Evolutionary conservation across 1,139 yeast species (phyloP), one percentile per base, ranked within the genome.

Genomic region (Candida buenavistaensis): DNA sequence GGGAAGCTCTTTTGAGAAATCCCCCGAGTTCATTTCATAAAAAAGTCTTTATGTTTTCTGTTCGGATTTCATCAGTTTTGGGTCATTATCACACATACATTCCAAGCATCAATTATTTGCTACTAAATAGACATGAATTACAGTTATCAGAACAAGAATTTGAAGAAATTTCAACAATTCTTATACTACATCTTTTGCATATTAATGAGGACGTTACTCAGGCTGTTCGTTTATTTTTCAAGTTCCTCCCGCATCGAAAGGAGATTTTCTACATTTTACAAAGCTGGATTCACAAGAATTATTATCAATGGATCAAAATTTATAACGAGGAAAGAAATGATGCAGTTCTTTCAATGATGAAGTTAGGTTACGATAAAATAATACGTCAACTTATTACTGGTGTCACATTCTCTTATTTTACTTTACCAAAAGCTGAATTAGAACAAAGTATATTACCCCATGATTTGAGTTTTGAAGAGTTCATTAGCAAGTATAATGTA

Each of bases 41-140:
- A 32, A 51, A 59, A 12, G 82, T 79, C n/a, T 75, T 68, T 44
- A 40, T 78, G 28, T 69, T 66, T 36, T 77, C 82, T 0, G 62
- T 74, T 4, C 51, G 80, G 30, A 58, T 75, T 3, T 57, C 80
- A 0, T 55, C 75, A 0, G 57, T 66, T 4, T 52, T 70, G 4
- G 78, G 78, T 3, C 76, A 75, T 43, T 72, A 75, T 45, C 80
- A 77, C 41, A 73, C 84, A 1, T 80, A 78, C 45, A 43, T 79
- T 1, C 83, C 85, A 1, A 64, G 80, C 32, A 70, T 77, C 6
- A 54, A 54, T 26, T 70, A 66, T 44, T 51, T 77, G 9, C 51
- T 77, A 13, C 40, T 36, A 6, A 42, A 42, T 1, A 43, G 46
- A 28, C 10, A 11, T 5, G 27, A 26, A 48, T 33, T 35, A 28